Evolutionary conservation across 345 rosid species (phyloP).

Genomic region (Cochlearia excelsa): DNA sequence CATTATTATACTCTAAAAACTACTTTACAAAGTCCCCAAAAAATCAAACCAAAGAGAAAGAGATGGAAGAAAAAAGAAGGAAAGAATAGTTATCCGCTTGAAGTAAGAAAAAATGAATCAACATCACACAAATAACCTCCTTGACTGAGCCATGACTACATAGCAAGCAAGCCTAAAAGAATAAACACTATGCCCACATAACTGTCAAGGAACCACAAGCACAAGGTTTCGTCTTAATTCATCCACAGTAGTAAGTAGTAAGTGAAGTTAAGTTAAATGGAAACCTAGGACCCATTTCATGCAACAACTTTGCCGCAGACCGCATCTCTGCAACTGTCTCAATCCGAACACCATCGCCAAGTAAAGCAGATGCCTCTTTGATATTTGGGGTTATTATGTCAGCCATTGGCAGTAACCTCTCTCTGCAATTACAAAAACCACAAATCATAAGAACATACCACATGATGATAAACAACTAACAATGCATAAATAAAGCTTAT

Average conservation of each 20-base stretch:
- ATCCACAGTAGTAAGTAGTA: too few relatives aligned
- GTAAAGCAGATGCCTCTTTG: conserved; percentile 91
- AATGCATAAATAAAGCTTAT: conserved; percentile 32
- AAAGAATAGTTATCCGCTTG: conserved; percentile 28
- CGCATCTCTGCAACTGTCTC: conserved; percentile 71
- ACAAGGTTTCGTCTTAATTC: too few relatives aligned
- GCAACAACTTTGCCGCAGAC: conserved; percentile 66
- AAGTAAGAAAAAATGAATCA: too few relatives aligned
- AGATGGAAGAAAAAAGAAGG: conserved; percentile 7
- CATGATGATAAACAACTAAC: neutral
- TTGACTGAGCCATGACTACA: too few relatives aligned
- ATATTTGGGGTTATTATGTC: conserved; percentile 87
- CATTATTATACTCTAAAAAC: conserved; percentile 9
- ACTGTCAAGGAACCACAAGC: too few relatives aligned
- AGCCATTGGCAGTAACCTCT: conserved; percentile 78
- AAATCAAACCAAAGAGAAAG: neutral
- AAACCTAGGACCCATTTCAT: conserved; percentile 82
- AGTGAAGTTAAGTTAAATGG: conserved; percentile 4
- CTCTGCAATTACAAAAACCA: conserved; percentile 47
- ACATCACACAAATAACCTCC: too few relatives aligned
- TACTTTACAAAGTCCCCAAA: conserved; percentile 7
- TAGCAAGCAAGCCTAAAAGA: too few relatives aligned
- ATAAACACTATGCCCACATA: too few relatives aligned
- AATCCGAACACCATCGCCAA: conserved; percentile 50
- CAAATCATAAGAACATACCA: neutral